Conservation (phyloP, 2,329 filamentous ascomycete species). For the Hysterium pulicare region DNA sequence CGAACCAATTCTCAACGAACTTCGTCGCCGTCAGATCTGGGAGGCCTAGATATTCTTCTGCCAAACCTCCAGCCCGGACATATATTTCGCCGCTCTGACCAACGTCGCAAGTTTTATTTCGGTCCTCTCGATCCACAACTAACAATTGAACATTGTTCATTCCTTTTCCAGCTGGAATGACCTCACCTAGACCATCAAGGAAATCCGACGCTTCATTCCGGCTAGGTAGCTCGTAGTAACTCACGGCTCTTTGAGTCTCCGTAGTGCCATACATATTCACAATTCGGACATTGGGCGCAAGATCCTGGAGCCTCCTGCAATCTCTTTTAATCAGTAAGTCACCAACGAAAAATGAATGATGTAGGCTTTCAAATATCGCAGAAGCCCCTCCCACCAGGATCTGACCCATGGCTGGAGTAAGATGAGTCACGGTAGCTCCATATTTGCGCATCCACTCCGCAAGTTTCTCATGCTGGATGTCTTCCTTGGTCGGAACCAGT, state of each 20-base stretch:
- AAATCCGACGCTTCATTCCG: constrained; percentile 60
- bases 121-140: constrained; percentile 69
- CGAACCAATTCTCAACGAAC: constrained; percentile 84
- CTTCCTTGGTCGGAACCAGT: constrained; percentile 73
- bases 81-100: constrained; percentile 85
- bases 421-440: constrained; percentile 73
- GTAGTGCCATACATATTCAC: constrained; percentile 89
- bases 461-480: constrained; percentile 81
- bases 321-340: constrained; percentile 85
- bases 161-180: constrained; percentile 77
- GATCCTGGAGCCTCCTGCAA: constrained; percentile 68
- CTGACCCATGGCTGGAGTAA: constrained; percentile 96
- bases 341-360: constrained; percentile 84
- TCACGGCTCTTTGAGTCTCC: constrained; percentile 77
- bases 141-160: constrained; percentile 89
- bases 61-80: constrained; percentile 76
- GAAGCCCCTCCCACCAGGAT: constrained; percentile 83
- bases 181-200: constrained; percentile 65
- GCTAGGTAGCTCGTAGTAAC: constrained; percentile 75
- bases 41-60: constrained; percentile 70
- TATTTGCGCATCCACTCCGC: constrained; percentile 84
- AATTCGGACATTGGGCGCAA: constrained; percentile 72
- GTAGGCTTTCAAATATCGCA: constrained; percentile 72
- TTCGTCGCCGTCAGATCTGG: constrained; percentile 65
- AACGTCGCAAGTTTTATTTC: constrained; percentile 67